phyloP scores from a whole-genome alignment of 495 filamentous ascomycete genomes.

The Mytilinidion resinicola region DNA sequence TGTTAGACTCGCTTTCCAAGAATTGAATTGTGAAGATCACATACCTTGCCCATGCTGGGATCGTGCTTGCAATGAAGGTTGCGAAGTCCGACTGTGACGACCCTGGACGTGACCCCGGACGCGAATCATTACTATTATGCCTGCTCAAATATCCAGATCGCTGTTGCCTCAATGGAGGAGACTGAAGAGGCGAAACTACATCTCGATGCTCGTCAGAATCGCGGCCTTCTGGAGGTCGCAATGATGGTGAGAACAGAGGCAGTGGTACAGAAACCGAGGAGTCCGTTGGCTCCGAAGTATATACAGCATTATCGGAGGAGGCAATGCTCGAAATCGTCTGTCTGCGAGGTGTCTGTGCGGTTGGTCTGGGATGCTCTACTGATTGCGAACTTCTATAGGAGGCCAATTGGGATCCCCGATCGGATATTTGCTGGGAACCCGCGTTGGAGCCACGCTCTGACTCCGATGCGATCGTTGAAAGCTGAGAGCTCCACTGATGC shows the following conservation, averaged over 20 bases:
- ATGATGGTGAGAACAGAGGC: conserved; percentile 26
- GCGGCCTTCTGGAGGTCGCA: conserved; percentile 13
- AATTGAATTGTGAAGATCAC: not conserved
- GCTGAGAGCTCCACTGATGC: conserved; percentile 32
- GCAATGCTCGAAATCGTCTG: conserved; percentile 22
- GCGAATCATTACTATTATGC: conserved; percentile 19
- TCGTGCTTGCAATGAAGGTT: conserved; percentile 50
- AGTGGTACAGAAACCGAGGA: conserved; percentile 23
- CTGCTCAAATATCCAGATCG: conserved; percentile 33
- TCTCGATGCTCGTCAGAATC: conserved; percentile 36
- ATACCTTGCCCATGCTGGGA: conserved; percentile 60
- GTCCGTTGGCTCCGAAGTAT: conserved; percentile 9
- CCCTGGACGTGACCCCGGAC: conserved; percentile 33
- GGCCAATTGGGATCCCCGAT: not conserved
- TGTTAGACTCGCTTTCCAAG: conserved; percentile 34
- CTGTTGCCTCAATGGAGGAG: conserved; percentile 31
- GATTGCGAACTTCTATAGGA: conserved; percentile 16
- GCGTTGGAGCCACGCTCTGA: conserved; percentile 22
- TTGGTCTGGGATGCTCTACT: conserved; percentile 2
- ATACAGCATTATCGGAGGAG: conserved; percentile 20
- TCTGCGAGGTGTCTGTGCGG: conserved; percentile 5
- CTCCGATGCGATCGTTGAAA: conserved; percentile 38
- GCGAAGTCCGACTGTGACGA: conserved; percentile 31
- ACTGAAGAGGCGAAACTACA: conserved; percentile 33
- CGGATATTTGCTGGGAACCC: too few species aligned